Conservation (phyloP, 768 basidiomycete species). For the Hygrophoropsis aurantiaca region DNA sequence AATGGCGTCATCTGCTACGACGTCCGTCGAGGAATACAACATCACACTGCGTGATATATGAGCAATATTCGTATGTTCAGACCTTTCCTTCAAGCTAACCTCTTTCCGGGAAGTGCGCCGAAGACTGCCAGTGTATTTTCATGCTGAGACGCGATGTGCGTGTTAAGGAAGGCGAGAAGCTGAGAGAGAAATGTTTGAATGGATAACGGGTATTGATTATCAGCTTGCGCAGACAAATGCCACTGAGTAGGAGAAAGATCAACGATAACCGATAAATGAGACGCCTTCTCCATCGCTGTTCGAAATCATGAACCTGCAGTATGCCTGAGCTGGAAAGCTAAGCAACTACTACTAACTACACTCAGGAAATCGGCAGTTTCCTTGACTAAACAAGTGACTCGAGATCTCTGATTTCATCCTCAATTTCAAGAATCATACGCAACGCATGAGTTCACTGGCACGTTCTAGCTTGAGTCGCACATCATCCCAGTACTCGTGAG, state of each 20-base stretch:
- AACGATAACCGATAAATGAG: constrained; percentile 79
- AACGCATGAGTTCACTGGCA: too few species aligned
- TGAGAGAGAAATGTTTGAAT: constrained; percentile 79
- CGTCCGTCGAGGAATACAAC: constrained; percentile 71
- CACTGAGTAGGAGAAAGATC: constrained; percentile 88
- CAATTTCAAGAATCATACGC: too few species aligned
- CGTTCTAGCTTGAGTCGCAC: too few species aligned
- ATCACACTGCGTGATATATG: constrained; percentile 50
- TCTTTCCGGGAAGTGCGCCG: constrained; percentile 82
- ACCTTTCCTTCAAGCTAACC: constrained; percentile 43
- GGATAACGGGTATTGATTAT: constrained; percentile 53
- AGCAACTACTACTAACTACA: too few species aligned
- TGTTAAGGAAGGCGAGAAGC: constrained; percentile 87
- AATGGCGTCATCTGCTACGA: constrained; percentile 33
- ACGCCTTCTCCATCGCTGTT: constrained; percentile 43
- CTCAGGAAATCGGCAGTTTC: too few species aligned
- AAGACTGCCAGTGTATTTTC: constrained; percentile 94
- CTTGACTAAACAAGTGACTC: too few species aligned
- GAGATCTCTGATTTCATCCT: too few species aligned
- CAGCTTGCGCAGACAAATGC: constrained; percentile 62
- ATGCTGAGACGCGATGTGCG: constrained; percentile 86
- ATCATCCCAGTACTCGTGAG: too few species aligned
- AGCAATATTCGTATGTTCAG: background rate
- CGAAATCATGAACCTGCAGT: too few species aligned
- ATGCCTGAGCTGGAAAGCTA: too few species aligned